Conservation (phyloP, 148 eudicot genomes). For the Silene uniflora region DNA sequence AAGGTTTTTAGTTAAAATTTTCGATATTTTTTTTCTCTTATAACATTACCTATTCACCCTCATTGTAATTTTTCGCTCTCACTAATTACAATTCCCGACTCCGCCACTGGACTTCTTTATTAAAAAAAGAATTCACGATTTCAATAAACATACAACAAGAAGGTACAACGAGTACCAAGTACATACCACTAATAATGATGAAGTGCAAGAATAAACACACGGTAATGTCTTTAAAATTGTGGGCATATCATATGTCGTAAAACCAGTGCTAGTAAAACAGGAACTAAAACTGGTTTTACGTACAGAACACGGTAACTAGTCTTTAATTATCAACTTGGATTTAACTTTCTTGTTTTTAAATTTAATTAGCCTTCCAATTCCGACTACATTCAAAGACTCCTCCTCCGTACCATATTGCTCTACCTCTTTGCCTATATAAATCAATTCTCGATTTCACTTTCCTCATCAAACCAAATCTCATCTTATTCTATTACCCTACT, state of each 20-base stretch:
- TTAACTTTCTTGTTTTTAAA: background rate
- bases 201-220: background rate
- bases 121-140: no score
- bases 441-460: background rate
- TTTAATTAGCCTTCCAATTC: background rate
- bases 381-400: background rate
- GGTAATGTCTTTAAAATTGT: conserved; percentile 13
- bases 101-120: no score
- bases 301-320: conserved; percentile 16
- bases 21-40: no score
- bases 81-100: no score
- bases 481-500: background rate
- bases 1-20: no score
- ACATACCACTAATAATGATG: background rate
- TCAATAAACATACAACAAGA: no score
- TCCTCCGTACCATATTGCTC: background rate
- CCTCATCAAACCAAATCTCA: conserved; percentile 12
- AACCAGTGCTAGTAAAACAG: conserved; percentile 15
- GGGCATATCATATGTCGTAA: conserved; percentile 21
- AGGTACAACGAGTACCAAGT: no score
- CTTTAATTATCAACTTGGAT: conserved; percentile 17
- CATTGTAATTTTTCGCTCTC: no score
- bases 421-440: conserved; percentile 16
- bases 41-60: no score
- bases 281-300: conserved; percentile 13